Percentiles rank a stretch among this genome's conserved stretches.
These are phyloP conservation scores for Zygoascus ofunaensis DNA, from an alignment of 805 yeast genomes.

Conservation along the genomic window DNA sequence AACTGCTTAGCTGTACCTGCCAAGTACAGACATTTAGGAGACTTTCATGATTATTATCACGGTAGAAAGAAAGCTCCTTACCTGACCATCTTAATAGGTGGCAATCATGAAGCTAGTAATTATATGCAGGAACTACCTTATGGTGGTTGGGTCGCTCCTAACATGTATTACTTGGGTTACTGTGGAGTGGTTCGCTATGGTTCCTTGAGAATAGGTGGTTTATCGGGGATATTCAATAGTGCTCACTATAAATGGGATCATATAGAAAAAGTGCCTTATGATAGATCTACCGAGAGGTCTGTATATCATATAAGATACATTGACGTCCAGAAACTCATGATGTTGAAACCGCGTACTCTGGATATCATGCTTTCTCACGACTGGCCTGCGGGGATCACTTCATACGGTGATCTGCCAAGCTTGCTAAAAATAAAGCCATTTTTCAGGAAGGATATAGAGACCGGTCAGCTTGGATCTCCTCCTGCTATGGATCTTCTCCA, in stretches of 20 bases:
- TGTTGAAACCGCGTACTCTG: constrained; percentile 28
- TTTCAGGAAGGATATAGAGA: constrained; percentile 53
- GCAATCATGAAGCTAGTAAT: constrained; percentile 88
- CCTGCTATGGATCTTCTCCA: constrained; percentile 47
- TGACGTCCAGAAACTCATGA: constrained; percentile 46
- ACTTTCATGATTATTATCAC: constrained; percentile 62
- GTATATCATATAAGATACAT: constrained; percentile 66
- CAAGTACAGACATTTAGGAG: constrained; percentile 69
- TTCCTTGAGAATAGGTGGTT: constrained; percentile 70
- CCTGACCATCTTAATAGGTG: constrained; percentile 79
- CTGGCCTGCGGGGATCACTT: constrained; percentile 81
- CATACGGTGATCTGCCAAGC: constrained; percentile 46
- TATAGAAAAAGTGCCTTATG: constrained; percentile 42
- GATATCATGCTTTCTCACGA: constrained; percentile 76
- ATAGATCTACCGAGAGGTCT: constrained; percentile 40
- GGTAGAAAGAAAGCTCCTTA: constrained; percentile 60
- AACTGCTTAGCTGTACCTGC: constrained; percentile 66
- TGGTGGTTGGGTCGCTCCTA: constrained; percentile 93
- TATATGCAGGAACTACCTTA: constrained; percentile 59
- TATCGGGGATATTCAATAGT: constrained; percentile 73
- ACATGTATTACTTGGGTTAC: constrained; percentile 76
- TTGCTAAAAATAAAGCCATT: constrained; percentile 56
- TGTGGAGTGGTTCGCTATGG: constrained; percentile 59
- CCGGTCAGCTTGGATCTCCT: constrained; percentile 63
- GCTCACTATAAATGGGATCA: constrained; percentile 38